phyloP scores from a whole-genome alignment of 2,329 filamentous ascomycete species.

The Chalaropsis ovoidea region DNA sequence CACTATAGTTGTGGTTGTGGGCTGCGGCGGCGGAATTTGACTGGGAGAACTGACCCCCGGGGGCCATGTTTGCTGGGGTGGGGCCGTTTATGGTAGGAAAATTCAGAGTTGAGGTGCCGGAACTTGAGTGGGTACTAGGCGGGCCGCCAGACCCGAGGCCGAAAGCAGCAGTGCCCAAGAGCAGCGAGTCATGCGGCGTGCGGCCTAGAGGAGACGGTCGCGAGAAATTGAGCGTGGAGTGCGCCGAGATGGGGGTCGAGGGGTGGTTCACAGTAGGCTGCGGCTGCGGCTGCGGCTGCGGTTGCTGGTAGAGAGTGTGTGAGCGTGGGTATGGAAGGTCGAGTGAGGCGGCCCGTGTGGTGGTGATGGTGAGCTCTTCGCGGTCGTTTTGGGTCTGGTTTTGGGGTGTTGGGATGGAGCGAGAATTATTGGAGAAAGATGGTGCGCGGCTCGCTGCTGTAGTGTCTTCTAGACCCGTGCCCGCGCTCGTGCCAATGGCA shows the following conservation, averaged over 20 bases:
- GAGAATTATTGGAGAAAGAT: constrained; percentile 28
- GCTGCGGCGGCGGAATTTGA: constrained; percentile 5
- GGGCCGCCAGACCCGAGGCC: constrained; percentile 13
- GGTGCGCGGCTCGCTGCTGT: constrained; percentile 27
- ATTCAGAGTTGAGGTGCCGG: constrained; percentile 15
- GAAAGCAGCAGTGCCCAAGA: constrained; percentile 15
- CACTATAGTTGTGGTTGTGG: constrained; percentile 28
- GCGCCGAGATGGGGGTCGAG: constrained; percentile 18
- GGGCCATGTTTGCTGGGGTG: constrained; percentile 29
- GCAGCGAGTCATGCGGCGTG: constrained; percentile 21
- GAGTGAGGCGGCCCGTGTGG: constrained; percentile 33
- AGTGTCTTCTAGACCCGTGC: constrained; percentile 29
- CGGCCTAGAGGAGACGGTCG: constrained; percentile 23
- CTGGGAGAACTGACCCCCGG: constrained; percentile 32
- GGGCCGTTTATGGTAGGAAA: constrained; percentile 45
- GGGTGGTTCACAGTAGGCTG: constrained; percentile 3
- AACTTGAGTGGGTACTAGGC: constrained; percentile 15
- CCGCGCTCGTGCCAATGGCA: neutral
- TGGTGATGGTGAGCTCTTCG: constrained; percentile 61
- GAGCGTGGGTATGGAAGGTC: constrained; percentile 24
- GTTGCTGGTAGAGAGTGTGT: constrained; percentile 29
- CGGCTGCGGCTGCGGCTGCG: neutral
- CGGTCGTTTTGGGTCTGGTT: constrained; percentile 56
- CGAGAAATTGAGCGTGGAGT: constrained; percentile 23
- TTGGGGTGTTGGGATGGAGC: constrained; percentile 31